A percentile compares a stretch with the other conserved stretches of the same genome.
Conservation (phyloP, 768 basidiomycete species). For the Panaeolus papilionaceus region DNA sequence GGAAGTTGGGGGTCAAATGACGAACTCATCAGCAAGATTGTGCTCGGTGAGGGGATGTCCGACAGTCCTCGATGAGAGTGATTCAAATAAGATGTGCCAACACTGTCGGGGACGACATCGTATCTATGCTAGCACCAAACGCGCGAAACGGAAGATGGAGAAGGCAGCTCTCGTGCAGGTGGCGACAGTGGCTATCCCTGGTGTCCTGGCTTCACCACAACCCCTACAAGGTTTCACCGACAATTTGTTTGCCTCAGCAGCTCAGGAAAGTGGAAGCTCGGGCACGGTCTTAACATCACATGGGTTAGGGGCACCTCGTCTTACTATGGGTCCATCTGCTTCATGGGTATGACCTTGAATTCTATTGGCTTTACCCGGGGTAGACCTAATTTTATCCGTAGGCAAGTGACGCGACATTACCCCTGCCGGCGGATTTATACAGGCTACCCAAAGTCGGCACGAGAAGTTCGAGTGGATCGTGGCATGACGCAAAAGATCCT, state of each 20-base stretch:
- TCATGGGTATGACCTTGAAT: constrained; percentile 1
- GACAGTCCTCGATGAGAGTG: constrained; percentile 34
- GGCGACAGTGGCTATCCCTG: neutral
- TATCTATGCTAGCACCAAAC: constrained; percentile 56
- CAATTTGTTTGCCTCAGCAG: neutral
- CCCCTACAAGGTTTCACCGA: neutral
- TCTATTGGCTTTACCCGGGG: neutral
- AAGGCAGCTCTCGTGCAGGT: constrained; percentile 41
- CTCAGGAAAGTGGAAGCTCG: neutral
- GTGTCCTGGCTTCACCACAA: neutral
- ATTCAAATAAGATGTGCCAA: constrained; percentile 57
- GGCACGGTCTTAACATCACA: neutral
- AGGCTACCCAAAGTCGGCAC: neutral
- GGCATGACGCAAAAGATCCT: constrained; percentile 7
- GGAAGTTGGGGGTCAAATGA: neutral
- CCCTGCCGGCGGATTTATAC: neutral
- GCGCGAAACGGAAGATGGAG: constrained; percentile 56
- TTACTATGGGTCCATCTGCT: neutral
- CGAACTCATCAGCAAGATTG: constrained; percentile 10
- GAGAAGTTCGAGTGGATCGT: neutral
- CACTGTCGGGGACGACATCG: constrained; percentile 56
- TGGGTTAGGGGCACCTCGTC: neutral
- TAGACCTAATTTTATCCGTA: constrained; percentile 1
- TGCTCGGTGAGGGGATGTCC: constrained; percentile 56
- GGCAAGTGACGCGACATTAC: neutral